phyloP scores from a whole-genome alignment of 176 grass and related monocot species.

The Oryza australiensis region DNA sequence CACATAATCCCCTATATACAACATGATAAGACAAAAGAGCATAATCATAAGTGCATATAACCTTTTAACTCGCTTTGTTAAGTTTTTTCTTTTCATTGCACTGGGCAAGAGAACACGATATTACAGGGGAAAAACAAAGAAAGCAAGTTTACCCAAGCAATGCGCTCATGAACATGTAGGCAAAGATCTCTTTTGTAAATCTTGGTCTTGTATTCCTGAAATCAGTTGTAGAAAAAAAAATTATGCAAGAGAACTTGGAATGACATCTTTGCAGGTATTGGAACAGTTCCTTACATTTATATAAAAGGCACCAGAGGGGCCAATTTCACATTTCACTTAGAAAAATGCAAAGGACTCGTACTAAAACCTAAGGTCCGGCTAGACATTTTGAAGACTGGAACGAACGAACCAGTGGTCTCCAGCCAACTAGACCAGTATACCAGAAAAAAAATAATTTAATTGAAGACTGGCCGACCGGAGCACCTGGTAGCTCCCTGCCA shows the following conservation, averaged over 20 bases:
- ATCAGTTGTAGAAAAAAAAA: neutral
- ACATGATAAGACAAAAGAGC: neutral
- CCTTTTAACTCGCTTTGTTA: neutral
- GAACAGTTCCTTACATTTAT: neutral
- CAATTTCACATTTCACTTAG: neutral
- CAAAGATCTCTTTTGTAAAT: constrained; percentile 62
- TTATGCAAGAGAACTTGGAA: neutral
- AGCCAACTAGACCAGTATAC: neutral
- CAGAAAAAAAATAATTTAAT: neutral
- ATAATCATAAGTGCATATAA: neutral
- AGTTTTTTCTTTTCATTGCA: neutral
- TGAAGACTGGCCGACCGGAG: too few species aligned
- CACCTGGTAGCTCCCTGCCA: too few species aligned
- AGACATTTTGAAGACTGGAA: too few species aligned
- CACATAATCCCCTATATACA: constrained; percentile 44
- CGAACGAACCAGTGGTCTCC: neutral
- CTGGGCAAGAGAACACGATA: neutral
- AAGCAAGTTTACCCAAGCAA: constrained; percentile 54
- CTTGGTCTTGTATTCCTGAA: constrained; percentile 66
- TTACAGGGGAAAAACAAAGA: neutral
- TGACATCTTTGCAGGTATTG: neutral
- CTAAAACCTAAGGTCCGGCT: too few species aligned
- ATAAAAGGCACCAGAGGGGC: neutral
- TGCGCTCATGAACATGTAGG: constrained; percentile 58
- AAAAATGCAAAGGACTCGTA: neutral